These are phyloP conservation scores for Sporothrix euskadiensis DNA, from an alignment of 2,329 filamentous ascomycete species.

Conservation along the genomic window DNA sequence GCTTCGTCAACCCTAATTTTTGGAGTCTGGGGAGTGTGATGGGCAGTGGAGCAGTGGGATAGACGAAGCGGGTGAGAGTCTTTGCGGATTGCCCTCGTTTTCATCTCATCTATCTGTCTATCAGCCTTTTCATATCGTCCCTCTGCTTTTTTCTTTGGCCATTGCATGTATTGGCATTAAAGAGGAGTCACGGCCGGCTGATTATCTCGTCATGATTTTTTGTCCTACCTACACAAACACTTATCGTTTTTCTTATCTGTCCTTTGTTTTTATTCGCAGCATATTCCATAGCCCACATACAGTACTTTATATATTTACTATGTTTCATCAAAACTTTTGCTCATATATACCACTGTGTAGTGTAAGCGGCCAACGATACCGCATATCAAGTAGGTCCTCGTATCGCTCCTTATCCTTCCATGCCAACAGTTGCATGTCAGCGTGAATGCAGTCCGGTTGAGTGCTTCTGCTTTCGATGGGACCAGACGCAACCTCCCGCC, in stretches of 20 bases:
- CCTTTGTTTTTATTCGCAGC: not conserved
- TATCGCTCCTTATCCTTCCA: not conserved
- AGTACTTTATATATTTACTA: not conserved
- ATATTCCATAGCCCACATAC: constrained; percentile 21
- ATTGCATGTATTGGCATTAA: constrained; percentile 14
- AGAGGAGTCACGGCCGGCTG: constrained; percentile 13
- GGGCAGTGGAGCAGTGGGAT: not conserved
- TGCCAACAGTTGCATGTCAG: no score
- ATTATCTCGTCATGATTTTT: constrained; percentile 10
- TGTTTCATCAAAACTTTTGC: not conserved
- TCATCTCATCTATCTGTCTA: no score
- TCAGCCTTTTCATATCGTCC: not conserved
- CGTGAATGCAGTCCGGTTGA: no score
- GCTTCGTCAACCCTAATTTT: constrained; percentile 13
- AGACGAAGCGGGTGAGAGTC: not conserved
- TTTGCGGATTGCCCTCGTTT: not conserved
- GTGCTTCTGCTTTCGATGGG: not conserved
- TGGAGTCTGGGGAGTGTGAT: not conserved
- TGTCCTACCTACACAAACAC: not conserved
- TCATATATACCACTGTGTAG: not conserved
- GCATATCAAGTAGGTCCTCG: not conserved
- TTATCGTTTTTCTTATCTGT: not conserved
- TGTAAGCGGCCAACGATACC: not conserved
- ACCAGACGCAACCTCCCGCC: not conserved
- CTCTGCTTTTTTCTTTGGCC: not conserved